Evolutionary conservation across 495 filamentous ascomycete genomes (phyloP), one percentile per base, ranked within the genome.

Genomic region (Aspergillus funiculosus): DNA sequence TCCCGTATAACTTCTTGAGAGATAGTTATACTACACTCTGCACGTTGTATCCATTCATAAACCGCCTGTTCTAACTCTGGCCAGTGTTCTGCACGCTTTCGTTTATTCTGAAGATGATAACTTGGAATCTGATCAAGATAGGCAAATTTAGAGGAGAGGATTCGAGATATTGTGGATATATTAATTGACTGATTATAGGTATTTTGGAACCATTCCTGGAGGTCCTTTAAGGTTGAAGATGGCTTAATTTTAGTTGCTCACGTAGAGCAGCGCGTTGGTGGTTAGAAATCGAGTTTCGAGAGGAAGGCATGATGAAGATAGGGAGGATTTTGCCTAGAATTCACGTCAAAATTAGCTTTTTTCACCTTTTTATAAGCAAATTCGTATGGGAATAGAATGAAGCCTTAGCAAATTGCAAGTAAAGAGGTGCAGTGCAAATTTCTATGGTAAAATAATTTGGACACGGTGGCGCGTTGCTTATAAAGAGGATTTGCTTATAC

Each of bases 211-310:
- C 32, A 46, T 5, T 39, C 17, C 7, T n/a, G 10, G 6, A 46
- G 43, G 4, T 46, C 6, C 2, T 14, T 27, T 10, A 17, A 2
- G 15, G 32, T 37, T 4, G 28, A 9, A 39, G 14, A 14, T 25
- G 43, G 43, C 31, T 29, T 37, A 8, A 26, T 5, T 8, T 18
- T 7, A 10, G 21, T 29, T 39, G 8, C 1, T 31, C 43, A 7
- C 43, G 32, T 4, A 46, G 14, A 18, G 20, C 32, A 29, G 34
- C 31, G 10, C 29, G 25, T 22, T 46, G 43, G 11, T 15, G 11
- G 9, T 28, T 39, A 10, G 42, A 10, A 36, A 45, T 45, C 9
- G 18, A n/a, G n/a, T n/a, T n/a, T n/a, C n/a, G n/a, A n/a, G n/a
- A n/a, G n/a, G n/a, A n/a, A n/a, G n/a, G n/a, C n/a, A n/a, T n/a